Percentiles rank a stretch among this genome's conserved stretches.
These are phyloP conservation scores for Neolentinus lepideus DNA, from an alignment of 1,284 basidiomycete species.

Conservation along the genomic window DNA sequence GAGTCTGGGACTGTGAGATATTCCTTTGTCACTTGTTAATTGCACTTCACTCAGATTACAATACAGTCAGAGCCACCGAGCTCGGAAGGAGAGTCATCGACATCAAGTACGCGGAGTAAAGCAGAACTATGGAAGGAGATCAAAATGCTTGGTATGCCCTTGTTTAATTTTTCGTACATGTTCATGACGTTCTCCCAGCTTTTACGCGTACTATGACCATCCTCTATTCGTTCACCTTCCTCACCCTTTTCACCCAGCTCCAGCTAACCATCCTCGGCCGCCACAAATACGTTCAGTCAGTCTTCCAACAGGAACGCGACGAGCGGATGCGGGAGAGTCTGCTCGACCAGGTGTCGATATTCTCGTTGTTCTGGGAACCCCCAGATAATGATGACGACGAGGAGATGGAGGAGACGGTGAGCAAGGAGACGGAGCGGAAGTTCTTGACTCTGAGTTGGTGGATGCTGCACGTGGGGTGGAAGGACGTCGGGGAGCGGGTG, in stretches of 20 bases:
- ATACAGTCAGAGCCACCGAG: slow-evolving; percentile 9
- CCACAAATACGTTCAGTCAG: slow-evolving; percentile 69
- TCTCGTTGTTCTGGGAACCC: slow-evolving; percentile 21
- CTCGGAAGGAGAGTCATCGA: slow-evolving; percentile 1
- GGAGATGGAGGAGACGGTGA: slow-evolving; percentile 26
- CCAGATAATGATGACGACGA: slow-evolving; percentile 16
- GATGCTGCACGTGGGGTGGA: slow-evolving; percentile 87
- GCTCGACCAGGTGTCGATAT: slow-evolving; percentile 32
- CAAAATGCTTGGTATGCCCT: slow-evolving; percentile 61
- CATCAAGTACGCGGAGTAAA: slow-evolving; percentile 34
- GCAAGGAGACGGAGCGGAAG: slow-evolving; percentile 63
- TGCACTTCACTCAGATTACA: background rate
- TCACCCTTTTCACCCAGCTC: slow-evolving; percentile 75
- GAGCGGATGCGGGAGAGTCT: slow-evolving; percentile 46
- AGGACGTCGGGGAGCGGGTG: slow-evolving; percentile 69
- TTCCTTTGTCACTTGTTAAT: background rate
- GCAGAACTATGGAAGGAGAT: slow-evolving; percentile 79
- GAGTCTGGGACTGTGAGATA: slow-evolving; percentile 4
- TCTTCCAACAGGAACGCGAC: slow-evolving; percentile 56
- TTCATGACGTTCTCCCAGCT: slow-evolving; percentile 33
- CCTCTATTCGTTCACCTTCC: slow-evolving; percentile 75
- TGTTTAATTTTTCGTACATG: slow-evolving; percentile 4
- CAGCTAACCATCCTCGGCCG: slow-evolving; percentile 85
- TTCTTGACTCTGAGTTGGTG: slow-evolving; percentile 89
- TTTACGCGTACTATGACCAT: slow-evolving; percentile 83